Conservation (phyloP, 805 yeast genomes). For the Cyberlindnera nakhonratchasimensis region DNA sequence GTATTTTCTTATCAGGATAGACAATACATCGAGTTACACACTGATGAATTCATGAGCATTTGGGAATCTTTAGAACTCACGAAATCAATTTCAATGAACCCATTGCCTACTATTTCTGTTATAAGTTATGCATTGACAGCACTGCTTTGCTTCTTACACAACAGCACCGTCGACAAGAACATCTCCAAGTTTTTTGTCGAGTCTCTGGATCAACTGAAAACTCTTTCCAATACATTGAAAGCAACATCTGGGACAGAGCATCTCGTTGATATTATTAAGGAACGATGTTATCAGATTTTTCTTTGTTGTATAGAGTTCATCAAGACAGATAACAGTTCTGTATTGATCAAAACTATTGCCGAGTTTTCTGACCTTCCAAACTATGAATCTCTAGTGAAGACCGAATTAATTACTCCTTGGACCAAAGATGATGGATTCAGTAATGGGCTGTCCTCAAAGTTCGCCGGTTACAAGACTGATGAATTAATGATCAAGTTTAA, state of each 20-base stretch:
- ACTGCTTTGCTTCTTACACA: slow-evolving; percentile 45
- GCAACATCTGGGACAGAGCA: slow-evolving; percentile 1
- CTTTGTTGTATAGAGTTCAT: slow-evolving; percentile 29
- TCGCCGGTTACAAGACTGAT: slow-evolving; percentile 33
- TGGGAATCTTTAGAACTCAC: slow-evolving; percentile 53
- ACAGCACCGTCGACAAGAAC: slow-evolving; percentile 40
- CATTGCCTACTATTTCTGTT: slow-evolving; percentile 41
- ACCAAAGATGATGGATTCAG: slow-evolving; percentile 39
- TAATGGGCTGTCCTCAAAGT: slow-evolving; percentile 54
- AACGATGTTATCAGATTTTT: slow-evolving; percentile 45
- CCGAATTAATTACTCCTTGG: slow-evolving; percentile 17
- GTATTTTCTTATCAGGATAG: slow-evolving; percentile 56
- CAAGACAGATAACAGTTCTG: slow-evolving; percentile 25
- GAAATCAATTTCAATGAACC: background rate
- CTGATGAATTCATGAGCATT: slow-evolving; percentile 53
- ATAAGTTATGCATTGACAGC: slow-evolving; percentile 59
- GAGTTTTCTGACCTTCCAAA: slow-evolving; percentile 40
- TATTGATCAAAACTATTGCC: slow-evolving; percentile 36
- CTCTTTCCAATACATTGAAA: slow-evolving; percentile 14
- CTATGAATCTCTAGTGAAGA: slow-evolving; percentile 17
- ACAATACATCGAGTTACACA: slow-evolving; percentile 49
- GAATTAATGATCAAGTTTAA: slow-evolving; percentile 33
- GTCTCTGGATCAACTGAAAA: slow-evolving; percentile 21
- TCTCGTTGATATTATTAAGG: slow-evolving; percentile 33
- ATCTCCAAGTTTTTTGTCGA: slow-evolving; percentile 47